Percentiles rank a stretch among this genome's conserved stretches.
phyloP scores from a whole-genome alignment of 108 stramenopile genomes.

The Cyclotella kingstonii region DNA sequence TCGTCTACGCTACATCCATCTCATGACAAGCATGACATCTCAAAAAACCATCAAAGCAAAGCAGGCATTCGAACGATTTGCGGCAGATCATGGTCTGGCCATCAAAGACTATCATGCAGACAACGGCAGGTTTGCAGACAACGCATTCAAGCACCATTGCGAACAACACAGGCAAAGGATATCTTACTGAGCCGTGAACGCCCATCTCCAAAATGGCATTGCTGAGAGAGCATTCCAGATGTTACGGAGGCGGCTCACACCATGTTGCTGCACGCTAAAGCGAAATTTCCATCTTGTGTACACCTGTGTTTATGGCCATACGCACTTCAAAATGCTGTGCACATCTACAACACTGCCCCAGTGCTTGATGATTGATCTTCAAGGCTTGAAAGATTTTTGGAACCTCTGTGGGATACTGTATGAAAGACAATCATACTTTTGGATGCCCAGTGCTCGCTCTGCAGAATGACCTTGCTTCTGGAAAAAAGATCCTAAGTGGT shows the following conservation, averaged over 20 bases:
- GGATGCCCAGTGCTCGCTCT: background rate
- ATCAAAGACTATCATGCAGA: constrained; percentile 18
- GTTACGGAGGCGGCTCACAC: background rate
- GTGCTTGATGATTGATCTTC: background rate
- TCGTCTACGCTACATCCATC: no score
- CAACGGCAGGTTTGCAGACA: no score
- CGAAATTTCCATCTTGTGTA: background rate
- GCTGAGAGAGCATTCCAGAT: no score
- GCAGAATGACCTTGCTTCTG: background rate
- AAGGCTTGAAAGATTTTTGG: background rate
- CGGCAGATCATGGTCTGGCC: constrained; percentile 34
- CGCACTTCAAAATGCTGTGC: background rate
- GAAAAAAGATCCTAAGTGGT: background rate
- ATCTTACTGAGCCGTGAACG: background rate
- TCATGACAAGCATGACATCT: no score
- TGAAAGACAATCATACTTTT: no score
- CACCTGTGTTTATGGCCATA: background rate
- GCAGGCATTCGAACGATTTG: no score
- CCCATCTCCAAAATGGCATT: no score
- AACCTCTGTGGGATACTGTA: no score
- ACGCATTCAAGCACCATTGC: no score
- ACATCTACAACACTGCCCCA: background rate
- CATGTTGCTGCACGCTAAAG: background rate
- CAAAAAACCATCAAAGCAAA: constrained; percentile 33
- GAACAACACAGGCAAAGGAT: background rate